Conservation (phyloP, 2,329 filamentous ascomycete species). For the Colletotrichum zoysiae region DNA sequence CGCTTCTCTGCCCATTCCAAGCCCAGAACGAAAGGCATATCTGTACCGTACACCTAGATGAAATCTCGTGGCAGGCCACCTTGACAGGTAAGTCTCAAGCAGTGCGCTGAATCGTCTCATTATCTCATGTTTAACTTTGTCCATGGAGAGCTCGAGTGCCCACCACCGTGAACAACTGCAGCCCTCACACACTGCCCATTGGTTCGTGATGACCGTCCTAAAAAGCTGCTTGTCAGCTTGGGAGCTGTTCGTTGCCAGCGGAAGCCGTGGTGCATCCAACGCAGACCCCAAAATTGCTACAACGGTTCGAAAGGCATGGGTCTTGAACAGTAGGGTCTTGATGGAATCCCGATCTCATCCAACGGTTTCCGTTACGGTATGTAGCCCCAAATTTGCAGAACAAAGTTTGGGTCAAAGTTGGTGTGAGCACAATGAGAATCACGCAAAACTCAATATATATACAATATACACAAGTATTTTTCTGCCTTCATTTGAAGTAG, state of each 20-base stretch:
- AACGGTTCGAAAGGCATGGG: background rate
- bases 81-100: constrained; percentile 17
- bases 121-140: constrained; percentile 21
- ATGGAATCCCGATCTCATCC: background rate
- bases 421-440: background rate
- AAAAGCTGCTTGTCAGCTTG: background rate
- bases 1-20: background rate
- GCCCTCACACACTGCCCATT: constrained; percentile 4
- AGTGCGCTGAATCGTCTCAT: constrained; percentile 11
- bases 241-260: background rate
- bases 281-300: too few species aligned
- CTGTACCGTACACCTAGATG: background rate
- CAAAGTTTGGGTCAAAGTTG: background rate
- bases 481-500: background rate
- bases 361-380: background rate
- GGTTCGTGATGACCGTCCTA: constrained; percentile 17
- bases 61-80: constrained; percentile 16
- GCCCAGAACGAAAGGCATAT: background rate
- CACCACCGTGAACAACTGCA: background rate
- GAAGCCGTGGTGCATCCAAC: too few species aligned
- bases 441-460: background rate
- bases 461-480: background rate
- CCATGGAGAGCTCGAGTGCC: constrained; percentile 13
- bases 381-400: background rate
- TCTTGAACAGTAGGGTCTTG: background rate